Conservation (phyloP, 1,139 yeast genomes). For the Taphrina flavorubra region DNA sequence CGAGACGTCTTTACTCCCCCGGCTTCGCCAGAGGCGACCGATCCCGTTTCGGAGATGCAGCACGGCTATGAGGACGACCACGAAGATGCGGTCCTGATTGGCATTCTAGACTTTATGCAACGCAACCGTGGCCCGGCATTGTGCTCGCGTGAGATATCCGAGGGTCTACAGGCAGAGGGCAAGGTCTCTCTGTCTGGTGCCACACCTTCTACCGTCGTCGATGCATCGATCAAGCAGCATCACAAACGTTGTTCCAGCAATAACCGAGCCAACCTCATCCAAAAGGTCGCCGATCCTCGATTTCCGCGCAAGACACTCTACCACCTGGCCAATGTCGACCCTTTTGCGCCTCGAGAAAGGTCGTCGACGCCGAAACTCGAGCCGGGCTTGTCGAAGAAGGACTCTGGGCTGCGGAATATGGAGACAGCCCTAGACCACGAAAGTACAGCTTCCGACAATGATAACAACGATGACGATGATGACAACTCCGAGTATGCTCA, state of each 20-base stretch:
- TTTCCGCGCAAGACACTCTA: constrained; percentile 37
- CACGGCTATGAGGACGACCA: constrained; percentile 25
- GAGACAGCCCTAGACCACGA: background rate
- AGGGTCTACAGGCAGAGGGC: constrained; percentile 33
- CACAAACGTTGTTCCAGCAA: constrained; percentile 26
- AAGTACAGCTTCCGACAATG: constrained; percentile 2
- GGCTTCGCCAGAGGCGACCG: constrained; percentile 36
- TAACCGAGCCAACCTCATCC: constrained; percentile 12
- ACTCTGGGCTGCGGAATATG: background rate
- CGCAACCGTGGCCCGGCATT: constrained; percentile 25
- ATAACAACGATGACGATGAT: too few species aligned
- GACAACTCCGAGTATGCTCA: constrained; percentile 14
- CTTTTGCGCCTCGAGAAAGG: constrained; percentile 11
- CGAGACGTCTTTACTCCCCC: constrained; percentile 35
- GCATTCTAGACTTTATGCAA: constrained; percentile 30
- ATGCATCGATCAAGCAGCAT: constrained; percentile 35
- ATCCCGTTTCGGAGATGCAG: constrained; percentile 7
- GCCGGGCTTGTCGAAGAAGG: constrained; percentile 4
- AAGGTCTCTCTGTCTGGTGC: constrained; percentile 28
- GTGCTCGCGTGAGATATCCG: constrained; percentile 37
- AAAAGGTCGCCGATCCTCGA: constrained; percentile 34
- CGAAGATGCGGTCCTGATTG: constrained; percentile 30
- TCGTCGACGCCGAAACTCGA: background rate
- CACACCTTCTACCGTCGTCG: constrained; percentile 37
- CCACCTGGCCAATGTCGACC: constrained; percentile 33